phyloP scores from a whole-genome alignment of 352 stramenopile genomes.

The Pythium oligandrum region DNA sequence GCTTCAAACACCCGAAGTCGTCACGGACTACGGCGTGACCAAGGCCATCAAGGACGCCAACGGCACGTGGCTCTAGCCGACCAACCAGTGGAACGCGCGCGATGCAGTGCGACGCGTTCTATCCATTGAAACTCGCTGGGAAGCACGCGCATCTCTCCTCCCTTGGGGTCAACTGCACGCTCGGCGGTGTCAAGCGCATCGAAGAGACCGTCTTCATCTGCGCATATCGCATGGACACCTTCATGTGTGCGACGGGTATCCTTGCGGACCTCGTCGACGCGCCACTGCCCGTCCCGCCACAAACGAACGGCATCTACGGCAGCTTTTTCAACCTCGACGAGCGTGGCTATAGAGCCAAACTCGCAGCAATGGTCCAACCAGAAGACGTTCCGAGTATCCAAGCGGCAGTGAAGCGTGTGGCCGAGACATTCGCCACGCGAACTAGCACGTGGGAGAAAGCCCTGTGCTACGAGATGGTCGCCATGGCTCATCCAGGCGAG shows the following conservation, averaged over 20 bases:
- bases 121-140: slow-evolving; percentile 10
- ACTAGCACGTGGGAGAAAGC: slow-evolving; percentile 12
- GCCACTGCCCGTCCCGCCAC: slow-evolving; percentile 4
- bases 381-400: slow-evolving; percentile 10
- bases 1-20: slow-evolving; percentile 10
- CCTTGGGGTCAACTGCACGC: slow-evolving; percentile 10
- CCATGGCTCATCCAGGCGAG: not conserved
- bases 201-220: slow-evolving; percentile 18
- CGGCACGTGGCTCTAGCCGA: slow-evolving; percentile 4
- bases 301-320: slow-evolving; percentile 3
- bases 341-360: slow-evolving; percentile 4
- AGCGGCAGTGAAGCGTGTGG: slow-evolving; percentile 1
- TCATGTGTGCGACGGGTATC: slow-evolving; percentile 15
- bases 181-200: slow-evolving; percentile 12
- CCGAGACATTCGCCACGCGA: slow-evolving; percentile 9
- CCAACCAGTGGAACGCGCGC: slow-evolving; percentile 24
- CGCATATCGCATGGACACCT: slow-evolving; percentile 8
- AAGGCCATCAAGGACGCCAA: slow-evolving; percentile 11
- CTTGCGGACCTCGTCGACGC: slow-evolving; percentile 13
- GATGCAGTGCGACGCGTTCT: slow-evolving; percentile 16
- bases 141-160: slow-evolving; percentile 18
- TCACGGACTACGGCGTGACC: slow-evolving; percentile 18
- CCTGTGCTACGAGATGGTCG: slow-evolving; percentile 18
- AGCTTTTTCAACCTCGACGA: slow-evolving; percentile 16
- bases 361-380: slow-evolving; percentile 2